phyloP scores from a whole-genome alignment of 768 basidiomycete species.

The Mycena rebaudengoi region DNA sequence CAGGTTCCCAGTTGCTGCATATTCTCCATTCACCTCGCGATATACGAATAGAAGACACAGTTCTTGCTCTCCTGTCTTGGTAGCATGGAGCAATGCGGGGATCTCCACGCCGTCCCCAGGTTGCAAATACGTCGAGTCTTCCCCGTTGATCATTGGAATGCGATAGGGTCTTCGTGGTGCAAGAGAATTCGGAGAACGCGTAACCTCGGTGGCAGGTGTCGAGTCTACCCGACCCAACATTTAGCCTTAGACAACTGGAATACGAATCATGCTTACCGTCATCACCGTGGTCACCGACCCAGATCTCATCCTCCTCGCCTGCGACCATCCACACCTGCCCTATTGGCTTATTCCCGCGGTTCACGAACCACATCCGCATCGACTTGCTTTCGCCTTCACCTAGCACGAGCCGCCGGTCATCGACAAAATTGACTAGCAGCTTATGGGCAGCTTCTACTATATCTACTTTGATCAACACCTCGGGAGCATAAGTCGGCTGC shows the following conservation, averaged over 20 bases:
- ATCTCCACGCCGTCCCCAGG: slow-evolving; percentile 62
- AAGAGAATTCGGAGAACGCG: slow-evolving; percentile 64
- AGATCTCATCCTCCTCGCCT: slow-evolving; percentile 70
- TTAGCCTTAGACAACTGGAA: not conserved
- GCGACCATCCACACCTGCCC: slow-evolving; percentile 76
- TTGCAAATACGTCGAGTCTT: slow-evolving; percentile 38
- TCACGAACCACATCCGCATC: slow-evolving; percentile 67
- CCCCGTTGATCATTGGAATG: slow-evolving; percentile 48
- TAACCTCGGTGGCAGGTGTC: slow-evolving; percentile 41
- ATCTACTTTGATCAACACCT: slow-evolving; percentile 65
- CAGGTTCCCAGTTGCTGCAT: slow-evolving; percentile 24
- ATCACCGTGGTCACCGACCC: slow-evolving; percentile 48
- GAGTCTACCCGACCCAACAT: slow-evolving; percentile 11
- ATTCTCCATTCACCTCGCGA: too few species aligned
- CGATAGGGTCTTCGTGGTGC: slow-evolving; percentile 52
- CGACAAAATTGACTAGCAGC: slow-evolving; percentile 64
- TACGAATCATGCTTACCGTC: slow-evolving; percentile 13
- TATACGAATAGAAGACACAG: slow-evolving; percentile 73
- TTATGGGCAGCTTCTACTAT: slow-evolving; percentile 74
- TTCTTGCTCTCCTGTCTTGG: slow-evolving; percentile 54
- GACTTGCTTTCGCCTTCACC: slow-evolving; percentile 74
- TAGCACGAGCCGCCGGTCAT: slow-evolving; percentile 60
- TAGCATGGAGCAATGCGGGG: slow-evolving; percentile 63
- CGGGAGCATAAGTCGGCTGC: slow-evolving; percentile 74
- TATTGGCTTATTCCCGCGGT: slow-evolving; percentile 68